Evolutionary conservation across 2,329 filamentous ascomycete genomes (phyloP), one percentile per base, ranked within the genome.

Genomic region (Diplodia mutila): DNA sequence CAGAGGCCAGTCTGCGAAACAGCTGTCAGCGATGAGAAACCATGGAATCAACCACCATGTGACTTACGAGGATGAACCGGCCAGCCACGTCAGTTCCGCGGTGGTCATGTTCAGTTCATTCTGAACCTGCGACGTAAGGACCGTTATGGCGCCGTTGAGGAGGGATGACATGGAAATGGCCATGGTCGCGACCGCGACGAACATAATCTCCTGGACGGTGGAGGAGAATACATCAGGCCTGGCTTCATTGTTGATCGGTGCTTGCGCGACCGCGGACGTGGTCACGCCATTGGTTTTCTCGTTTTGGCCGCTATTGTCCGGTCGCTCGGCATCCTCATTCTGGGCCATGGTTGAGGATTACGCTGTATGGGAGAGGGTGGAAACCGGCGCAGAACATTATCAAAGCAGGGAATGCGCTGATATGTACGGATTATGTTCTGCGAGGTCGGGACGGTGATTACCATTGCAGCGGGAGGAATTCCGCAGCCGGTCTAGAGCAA

Each of bases 21-120:
- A 11, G 48, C 23, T 9, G 27, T 59, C n/a, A 67, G 48, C 27
- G 16, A 4, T 11, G 6, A 6, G 2, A 1, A 6, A 23, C 11
- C 7, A n/a, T 21, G 11, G 49, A 29, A 12, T 39, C 8, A 18
- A 16, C 11, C 16, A 25, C 57, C 27, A 18, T 51, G 39, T 12
- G 11, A 77, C 82, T 55, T 78, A 85, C 79, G 86, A 85, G 48
- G 85, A 82, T n/a, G 88, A 84, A 8, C 88, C 88, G 55, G 83
- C 84, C 69, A 91, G 87, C 89, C 89, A 91, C 0, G 88, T 89
- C 27, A 91, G 85, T 72, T 91, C 83, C 1, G 87, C 86, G 55
- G 85, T 86, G 2, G 84, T 86, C 88, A 91, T 91, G 54, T 81
- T 73, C 66, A 91, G 75, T 69, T 89, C 86, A 16, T 77, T 74